Base-by-base conservation (phyloP, 768 basidiomycete genomes). In the Nidularia sp. region DNA sequence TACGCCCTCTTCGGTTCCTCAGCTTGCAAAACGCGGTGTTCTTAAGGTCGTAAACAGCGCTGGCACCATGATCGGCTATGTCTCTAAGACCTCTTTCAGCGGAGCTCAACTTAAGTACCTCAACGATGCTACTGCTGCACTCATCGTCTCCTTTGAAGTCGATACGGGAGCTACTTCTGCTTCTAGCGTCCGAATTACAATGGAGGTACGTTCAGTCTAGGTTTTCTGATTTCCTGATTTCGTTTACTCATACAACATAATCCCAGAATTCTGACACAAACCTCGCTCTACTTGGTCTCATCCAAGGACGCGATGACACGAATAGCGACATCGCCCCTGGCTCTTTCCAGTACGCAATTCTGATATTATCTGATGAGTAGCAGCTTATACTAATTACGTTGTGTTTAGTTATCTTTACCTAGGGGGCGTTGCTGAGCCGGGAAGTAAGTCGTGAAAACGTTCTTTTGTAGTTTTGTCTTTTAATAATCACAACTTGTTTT, bases 231-330 rank as follows among this genome's bases (percentile, higher is more conserved):
- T 18, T 41, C 12, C 15, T 10, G 39, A 18, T 41, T 41, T 12
- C 10, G 15, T 41, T 41, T 10, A 41, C 4, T 2, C 3, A 12
- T 41, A 18, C 15, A 5, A 41, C 2, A 18, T 12, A 41, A 12
- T 41, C 39, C 2, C 10, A 41, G 25, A 29, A 29, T 29, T 29
- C 25, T 41, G 47, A 29, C 18, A 10, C 34, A 39, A 47, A 10
- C 9, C 35, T 18, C 33, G 51, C 50, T n/a, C 39, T 55, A 22
- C 54, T 55, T 33, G 50, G 45, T 22, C 42, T 55, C 8, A 45
- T 55, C 5, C 41, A 48, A 43, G 54, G 54, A 10, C 45, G 54
- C 6, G 54, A 55, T 49, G 49, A 55, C 39, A 39, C 34, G 10
- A 44, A 55, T 31, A n/a, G 7, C 3, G 45, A 52, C n/a, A 41